Evolutionary conservation across 257 asterid species (phyloP).

Genomic region (Rehmannia glutinosa): DNA sequence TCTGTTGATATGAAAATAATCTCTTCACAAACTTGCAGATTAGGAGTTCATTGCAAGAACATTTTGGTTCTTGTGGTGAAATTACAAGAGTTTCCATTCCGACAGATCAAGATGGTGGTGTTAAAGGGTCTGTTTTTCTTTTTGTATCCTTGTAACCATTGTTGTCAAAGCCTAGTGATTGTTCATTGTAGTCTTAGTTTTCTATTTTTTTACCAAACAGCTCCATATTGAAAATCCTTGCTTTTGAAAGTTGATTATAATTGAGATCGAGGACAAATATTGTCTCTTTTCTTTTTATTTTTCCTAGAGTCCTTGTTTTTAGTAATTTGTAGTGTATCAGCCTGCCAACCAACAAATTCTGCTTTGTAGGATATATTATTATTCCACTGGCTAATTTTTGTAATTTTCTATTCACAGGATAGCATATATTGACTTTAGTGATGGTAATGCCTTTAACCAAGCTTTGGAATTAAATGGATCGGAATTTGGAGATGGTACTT

Average conservation of each 20-base stretch:
- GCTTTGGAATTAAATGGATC: slow-evolving; percentile 63
- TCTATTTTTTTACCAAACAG: too few relatives aligned
- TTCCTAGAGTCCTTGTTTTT: background rate
- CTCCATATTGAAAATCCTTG: too few relatives aligned
- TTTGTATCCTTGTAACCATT: too few relatives aligned
- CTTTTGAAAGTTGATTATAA: too few relatives aligned
- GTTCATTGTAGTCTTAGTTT: too few relatives aligned
- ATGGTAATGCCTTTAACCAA: slow-evolving; percentile 33
- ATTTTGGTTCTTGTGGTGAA: slow-evolving; percentile 76
- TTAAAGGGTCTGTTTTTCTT: slow-evolving; percentile 51
- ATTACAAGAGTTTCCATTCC: slow-evolving; percentile 60
- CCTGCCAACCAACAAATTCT: too few relatives aligned
- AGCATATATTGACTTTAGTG: slow-evolving; percentile 59
- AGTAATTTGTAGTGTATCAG: too few relatives aligned
- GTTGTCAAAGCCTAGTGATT: too few relatives aligned
- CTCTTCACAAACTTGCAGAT: slow-evolving; percentile 36
- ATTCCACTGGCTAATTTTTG: background rate
- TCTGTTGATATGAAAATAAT: background rate
- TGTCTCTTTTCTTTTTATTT: too few relatives aligned
- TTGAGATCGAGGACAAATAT: too few relatives aligned
- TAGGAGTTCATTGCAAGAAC: slow-evolving; percentile 54
- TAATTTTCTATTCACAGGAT: slow-evolving; percentile 42
- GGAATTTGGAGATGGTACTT: slow-evolving; percentile 26
- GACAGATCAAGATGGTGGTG: slow-evolving; percentile 47
- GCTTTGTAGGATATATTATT: background rate